Evolutionary conservation across 1,284 basidiomycete species (phyloP).

Genomic region (Trametes hirsuta): DNA sequence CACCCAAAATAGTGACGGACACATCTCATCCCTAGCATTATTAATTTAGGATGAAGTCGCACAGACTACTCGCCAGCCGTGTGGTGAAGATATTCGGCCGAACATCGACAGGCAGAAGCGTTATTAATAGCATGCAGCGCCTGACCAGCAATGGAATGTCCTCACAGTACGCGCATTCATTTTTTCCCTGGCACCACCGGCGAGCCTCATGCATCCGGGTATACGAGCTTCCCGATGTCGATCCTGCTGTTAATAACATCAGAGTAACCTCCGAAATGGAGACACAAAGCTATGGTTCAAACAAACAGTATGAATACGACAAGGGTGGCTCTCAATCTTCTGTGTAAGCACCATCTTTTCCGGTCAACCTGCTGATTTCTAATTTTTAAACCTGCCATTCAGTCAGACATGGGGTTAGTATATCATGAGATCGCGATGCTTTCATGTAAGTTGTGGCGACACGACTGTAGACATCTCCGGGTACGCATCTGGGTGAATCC

Average conservation of each 20-base stretch:
- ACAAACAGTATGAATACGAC: not conserved
- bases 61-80: not conserved
- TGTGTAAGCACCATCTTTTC: slow-evolving; percentile 63
- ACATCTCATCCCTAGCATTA: no score
- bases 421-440: no score
- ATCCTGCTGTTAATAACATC: not conserved
- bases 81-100: slow-evolving; percentile 1
- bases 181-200: no score
- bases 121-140: slow-evolving; percentile 3
- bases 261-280: not conserved
- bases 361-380: slow-evolving; percentile 41
- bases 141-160: slow-evolving; percentile 6
- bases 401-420: slow-evolving; percentile 44
- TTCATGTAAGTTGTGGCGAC: no score
- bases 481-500: no score
- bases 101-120: not conserved
- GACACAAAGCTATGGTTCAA: not conserved
- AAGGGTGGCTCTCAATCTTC: slow-evolving; percentile 49
- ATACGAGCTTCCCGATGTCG: not conserved
- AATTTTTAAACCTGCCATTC: slow-evolving; percentile 57
- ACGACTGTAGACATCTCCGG: no score
- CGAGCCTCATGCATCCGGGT: not conserved
- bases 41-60: not conserved
- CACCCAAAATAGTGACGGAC: not conserved
- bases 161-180: not conserved